Conservation (phyloP, 1,284 basidiomycete genomes). For the Cryptococcus sp. region DNA sequence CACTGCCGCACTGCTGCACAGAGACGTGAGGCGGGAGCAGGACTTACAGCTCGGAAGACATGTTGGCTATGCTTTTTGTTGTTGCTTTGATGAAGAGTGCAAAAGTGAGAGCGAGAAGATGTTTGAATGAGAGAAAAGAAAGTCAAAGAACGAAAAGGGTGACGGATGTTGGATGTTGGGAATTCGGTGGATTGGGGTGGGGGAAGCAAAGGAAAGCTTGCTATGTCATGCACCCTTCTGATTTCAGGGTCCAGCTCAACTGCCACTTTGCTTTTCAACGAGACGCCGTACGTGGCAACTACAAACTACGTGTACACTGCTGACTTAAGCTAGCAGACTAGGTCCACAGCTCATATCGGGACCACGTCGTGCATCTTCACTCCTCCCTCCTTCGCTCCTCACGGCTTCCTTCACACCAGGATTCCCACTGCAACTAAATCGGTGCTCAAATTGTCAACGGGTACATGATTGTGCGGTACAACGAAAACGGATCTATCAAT, state of each 20-base stretch:
- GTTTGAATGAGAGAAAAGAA: conserved; percentile 10
- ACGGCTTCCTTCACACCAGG: too few relatives aligned
- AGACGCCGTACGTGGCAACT: conserved; percentile 14
- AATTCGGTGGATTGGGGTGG: conserved; percentile 6
- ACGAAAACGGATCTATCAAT: neutral
- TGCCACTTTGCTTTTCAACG: conserved; percentile 1
- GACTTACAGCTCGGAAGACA: conserved; percentile 41
- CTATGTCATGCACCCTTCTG: neutral
- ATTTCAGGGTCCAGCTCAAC: conserved; percentile 11
- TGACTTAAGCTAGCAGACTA: too few relatives aligned
- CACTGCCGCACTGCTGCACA: neutral
- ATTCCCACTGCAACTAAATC: too few relatives aligned
- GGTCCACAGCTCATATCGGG: too few relatives aligned
- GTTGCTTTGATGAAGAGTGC: conserved; percentile 13
- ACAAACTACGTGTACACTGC: too few relatives aligned
- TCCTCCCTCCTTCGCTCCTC: too few relatives aligned
- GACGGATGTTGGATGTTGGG: conserved; percentile 2
- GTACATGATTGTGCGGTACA: neutral
- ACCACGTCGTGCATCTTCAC: too few relatives aligned
- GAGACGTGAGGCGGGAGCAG: neutral
- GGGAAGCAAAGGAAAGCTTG: neutral
- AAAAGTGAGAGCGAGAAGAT: conserved; percentile 8
- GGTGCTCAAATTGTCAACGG: too few relatives aligned
- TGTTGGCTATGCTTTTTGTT: conserved; percentile 22
- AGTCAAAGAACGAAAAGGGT: conserved; percentile 7